Conservation (phyloP, 495 filamentous ascomycete genomes). For the Pyrenula massariospora region DNA sequence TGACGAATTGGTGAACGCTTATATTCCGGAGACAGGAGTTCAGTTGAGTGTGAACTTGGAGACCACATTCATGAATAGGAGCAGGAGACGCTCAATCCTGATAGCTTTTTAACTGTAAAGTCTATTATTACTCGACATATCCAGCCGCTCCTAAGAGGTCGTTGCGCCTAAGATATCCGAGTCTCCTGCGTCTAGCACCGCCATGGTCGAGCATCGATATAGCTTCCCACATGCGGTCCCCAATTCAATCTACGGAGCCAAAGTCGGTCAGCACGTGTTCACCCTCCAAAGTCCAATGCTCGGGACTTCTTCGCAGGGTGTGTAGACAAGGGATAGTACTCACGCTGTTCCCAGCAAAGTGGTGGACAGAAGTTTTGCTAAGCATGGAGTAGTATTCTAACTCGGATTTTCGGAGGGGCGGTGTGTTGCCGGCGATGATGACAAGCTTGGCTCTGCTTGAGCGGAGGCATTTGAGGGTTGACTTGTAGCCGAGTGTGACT, state of each 20-base stretch:
- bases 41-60: too few species aligned
- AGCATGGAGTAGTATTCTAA: conserved; percentile 89
- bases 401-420: conserved; percentile 89
- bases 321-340: conserved; percentile 31
- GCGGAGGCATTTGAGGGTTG: conserved; percentile 89
- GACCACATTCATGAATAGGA: too few species aligned
- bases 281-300: conserved; percentile 73
- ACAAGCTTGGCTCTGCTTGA: conserved; percentile 70
- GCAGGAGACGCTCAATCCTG: too few species aligned
- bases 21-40: too few species aligned
- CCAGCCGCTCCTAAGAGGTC: conserved; percentile 40
- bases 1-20: too few species aligned
- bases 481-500: conserved; percentile 88
- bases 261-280: conserved; percentile 36
- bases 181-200: conserved; percentile 93
- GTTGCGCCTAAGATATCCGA: conserved; percentile 80
- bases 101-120: too few species aligned
- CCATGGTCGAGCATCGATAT: conserved; percentile 76
- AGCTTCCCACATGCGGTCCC: conserved; percentile 91
- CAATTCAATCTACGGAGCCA: conserved; percentile 73
- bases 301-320: conserved; percentile 71
- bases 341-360: conserved; percentile 97
- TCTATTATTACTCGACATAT: too few species aligned
- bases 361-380: conserved; percentile 67
- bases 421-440: conserved; percentile 82